Base-by-base conservation (phyloP, 345 rosid species). In the Salix suchowensis region DNA sequence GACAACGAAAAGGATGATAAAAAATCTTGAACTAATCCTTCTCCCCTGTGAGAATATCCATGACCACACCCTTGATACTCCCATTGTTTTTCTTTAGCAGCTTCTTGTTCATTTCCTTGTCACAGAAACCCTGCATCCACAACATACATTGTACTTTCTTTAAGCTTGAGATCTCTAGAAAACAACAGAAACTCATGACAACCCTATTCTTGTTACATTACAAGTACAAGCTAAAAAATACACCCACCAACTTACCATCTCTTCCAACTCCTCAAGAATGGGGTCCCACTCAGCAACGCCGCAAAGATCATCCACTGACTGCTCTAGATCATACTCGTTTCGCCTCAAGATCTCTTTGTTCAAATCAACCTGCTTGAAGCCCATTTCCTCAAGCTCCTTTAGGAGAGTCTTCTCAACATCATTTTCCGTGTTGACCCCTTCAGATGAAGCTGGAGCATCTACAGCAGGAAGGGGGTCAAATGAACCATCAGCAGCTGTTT, bases 11-110 rank as follows among this genome's bases (percentile, higher is more conserved):
- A 14, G 6, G 9, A 50, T 7, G 70, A 16, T 14, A 7, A 23
- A 39, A 9, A 46, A 68, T 26, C 76, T 34, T 67, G 73, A 70
- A 67, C 76, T 81, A 91, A 55, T 84, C 87, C 77, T 84, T 89
- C 85, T 91, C 90, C 16, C 89, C 97, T 5, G 91, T 77, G 42
- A 96, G 90, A 39, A 94, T 95, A 85, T 96, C 98, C 97, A 94
- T 88, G 5, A 96, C 97, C 61, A 90, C 97, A 1, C 91, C 83
- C 83, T 83, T 92, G 86, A 94, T 94, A 79, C 98, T 96, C 78
- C 99, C 98, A 58, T 92, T 88, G 84, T 96, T 92, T 90, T 96
- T 96, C 97, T 88, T 83, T 84, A 96, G 83, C 81, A 96, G 91
- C 89, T 80, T 87, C 90, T 80, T 93, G 92, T 94, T 94, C 81